Conservation (phyloP, 768 basidiomycete genomes). For the Phanerochaete carnosa region DNA sequence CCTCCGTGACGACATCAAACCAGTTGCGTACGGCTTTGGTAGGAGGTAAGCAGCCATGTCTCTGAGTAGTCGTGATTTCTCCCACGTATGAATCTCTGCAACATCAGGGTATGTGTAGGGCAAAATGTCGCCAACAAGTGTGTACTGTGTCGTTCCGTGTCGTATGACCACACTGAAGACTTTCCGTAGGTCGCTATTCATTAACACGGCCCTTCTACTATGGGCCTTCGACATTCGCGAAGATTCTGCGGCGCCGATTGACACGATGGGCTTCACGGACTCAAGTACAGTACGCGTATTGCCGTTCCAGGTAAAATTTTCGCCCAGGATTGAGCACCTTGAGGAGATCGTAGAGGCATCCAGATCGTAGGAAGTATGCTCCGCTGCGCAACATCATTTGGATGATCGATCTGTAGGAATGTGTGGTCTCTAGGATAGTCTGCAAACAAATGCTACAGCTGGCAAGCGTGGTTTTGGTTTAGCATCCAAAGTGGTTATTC, state of each 20-base stretch:
- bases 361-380: not conserved
- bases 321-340: conserved; percentile 36
- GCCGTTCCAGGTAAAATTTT: conserved; percentile 57
- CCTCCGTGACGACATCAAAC: conserved; percentile 27
- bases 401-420: no score
- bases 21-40: conserved; percentile 34
- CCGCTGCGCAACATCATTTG: not conserved
- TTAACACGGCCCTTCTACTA: conserved; percentile 59
- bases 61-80: not conserved
- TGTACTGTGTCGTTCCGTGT: not conserved
- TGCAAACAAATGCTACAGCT: no score
- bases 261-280: conserved; percentile 59
- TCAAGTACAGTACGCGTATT: conserved; percentile 61
- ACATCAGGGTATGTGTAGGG: conserved; percentile 57
- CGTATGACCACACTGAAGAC: not conserved
- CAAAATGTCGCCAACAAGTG: conserved; percentile 50
- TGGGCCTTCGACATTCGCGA: conserved; percentile 62
- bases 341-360: conserved; percentile 6
- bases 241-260: conserved; percentile 53
- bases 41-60: conserved; percentile 21
- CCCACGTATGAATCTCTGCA: not conserved
- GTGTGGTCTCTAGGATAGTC: no score
- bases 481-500: no score
- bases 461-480: no score
- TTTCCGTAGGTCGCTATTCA: conserved; percentile 49